These are phyloP conservation scores for Neonectria coccinea DNA, from an alignment of 2,329 filamentous ascomycete species.

Conservation along the genomic window DNA sequence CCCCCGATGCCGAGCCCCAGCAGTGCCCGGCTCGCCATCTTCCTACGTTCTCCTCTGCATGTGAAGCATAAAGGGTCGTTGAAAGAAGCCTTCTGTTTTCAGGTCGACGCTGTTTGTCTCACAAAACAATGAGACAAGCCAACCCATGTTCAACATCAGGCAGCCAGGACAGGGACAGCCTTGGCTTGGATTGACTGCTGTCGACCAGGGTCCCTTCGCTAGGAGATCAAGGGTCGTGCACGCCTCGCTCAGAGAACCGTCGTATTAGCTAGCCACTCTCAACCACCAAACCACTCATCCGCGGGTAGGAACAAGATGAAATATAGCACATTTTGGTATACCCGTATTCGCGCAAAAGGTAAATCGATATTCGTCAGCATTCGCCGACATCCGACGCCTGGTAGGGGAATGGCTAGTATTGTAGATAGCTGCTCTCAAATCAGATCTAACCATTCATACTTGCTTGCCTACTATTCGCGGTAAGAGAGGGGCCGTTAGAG, in stretches of 20 bases:
- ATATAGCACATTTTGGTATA: neutral
- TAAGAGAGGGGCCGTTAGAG: constrained; percentile 33
- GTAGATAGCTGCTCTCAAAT: neutral
- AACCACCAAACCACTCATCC: neutral
- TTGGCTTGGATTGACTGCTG: neutral
- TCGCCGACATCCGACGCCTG: constrained; percentile 11
- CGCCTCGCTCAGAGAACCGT: neutral
- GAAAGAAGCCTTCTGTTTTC: constrained; percentile 13
- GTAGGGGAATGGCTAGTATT: constrained; percentile 6
- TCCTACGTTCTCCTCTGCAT: neutral
- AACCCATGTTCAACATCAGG: constrained; percentile 18
- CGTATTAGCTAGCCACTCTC: neutral
- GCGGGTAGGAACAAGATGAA: neutral
- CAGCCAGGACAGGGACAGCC: constrained; percentile 17
- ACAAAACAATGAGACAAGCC: constrained; percentile 23
- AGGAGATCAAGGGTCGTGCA: constrained; percentile 11
- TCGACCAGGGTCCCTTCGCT: neutral
- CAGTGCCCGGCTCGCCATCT: neutral
- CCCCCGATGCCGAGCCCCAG: neutral
- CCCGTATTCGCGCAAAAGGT: neutral
- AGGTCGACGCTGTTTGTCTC: constrained; percentile 9
- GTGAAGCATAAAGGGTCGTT: neutral
- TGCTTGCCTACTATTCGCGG: neutral
- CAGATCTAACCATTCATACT: neutral
- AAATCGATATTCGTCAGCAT: constrained; percentile 18